Evolutionary conservation across 2,329 filamentous ascomycete genomes (phyloP), one percentile per base, ranked within the genome.

Genomic region (Magnaporthiopsis incrustans): DNA sequence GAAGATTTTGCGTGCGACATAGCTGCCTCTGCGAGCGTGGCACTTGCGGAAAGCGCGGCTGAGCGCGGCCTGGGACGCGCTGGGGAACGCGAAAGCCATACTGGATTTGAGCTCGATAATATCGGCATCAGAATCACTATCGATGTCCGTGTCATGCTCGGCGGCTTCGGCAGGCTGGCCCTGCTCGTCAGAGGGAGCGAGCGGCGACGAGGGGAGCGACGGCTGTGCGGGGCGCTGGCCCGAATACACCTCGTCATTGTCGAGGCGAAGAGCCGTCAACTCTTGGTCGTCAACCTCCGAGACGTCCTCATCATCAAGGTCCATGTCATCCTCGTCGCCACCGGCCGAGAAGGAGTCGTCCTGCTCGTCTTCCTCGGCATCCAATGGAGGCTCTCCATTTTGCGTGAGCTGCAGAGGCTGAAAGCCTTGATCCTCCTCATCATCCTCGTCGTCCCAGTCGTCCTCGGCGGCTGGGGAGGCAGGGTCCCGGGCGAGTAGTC

Each of bases 321-420:
- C 66, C 27, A 66, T 64, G 18, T 66, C 64, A 11, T 64, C 71
- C 64, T 72, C 70, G 3, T 61, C 64, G 60, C 65, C 62, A n/a
- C 60, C 33, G 18, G 30, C 57, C 35, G 61, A 58, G n/a, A 72
- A 65, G 8, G 64, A 64, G 8, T 72, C 69, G 5, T 73, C 68
- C 53, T 77, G 74, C 26, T 73, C 72, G 53, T 73, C 71, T 64
- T 77, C 68, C 69, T 77, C 72, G n/a, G 75, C 73, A 14, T 74
- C 69, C 63, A 79, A 77, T 14, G 73, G 73, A 68, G 88, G 69
- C 69, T 86, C 81, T 53, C 82, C 61, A 50, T 38, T n/a, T 10
- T 63, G 61, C 33, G 53, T 63, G n/a, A 63, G 56, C 15, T 26
- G 61, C 12, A 63, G 22, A 65, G 68, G 62, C 33, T 68, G 67